phyloP scores from a whole-genome alignment of 2,329 filamentous ascomycete species.

The Penicillium sclerotigenum region DNA sequence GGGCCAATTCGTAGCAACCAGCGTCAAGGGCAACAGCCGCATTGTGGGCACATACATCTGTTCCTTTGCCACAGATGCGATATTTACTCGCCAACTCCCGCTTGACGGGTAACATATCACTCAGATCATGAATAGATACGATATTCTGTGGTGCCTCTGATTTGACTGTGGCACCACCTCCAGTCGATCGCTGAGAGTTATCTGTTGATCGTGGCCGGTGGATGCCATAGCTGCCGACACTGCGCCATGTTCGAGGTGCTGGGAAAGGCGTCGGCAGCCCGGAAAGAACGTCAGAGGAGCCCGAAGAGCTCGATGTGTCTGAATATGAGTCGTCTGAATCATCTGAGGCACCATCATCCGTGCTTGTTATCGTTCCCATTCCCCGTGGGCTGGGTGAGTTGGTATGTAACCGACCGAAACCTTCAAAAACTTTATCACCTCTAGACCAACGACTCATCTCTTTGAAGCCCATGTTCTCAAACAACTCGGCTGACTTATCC shows the following conservation, averaged over 20 bases:
- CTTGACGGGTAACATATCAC: conserved; percentile 72
- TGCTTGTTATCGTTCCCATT: conserved; percentile 41
- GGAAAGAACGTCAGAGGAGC: conserved; percentile 44
- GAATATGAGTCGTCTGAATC: conserved; percentile 55
- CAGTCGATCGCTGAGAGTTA: conserved; percentile 52
- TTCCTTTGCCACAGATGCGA: conserved; percentile 75
- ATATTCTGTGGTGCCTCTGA: conserved; percentile 59
- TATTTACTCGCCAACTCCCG: conserved; percentile 74
- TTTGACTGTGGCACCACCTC: conserved; percentile 54
- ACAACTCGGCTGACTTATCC: conserved; percentile 49
- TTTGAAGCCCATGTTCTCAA: conserved; percentile 48
- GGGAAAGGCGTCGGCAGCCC: conserved; percentile 49
- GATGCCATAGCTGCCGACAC: conserved; percentile 51
- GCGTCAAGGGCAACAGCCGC: conserved; percentile 70
- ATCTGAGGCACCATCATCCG: conserved; percentile 43
- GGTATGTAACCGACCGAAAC: conserved; percentile 59
- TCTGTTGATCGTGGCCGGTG: conserved; percentile 52
- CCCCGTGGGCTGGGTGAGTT: conserved; percentile 48
- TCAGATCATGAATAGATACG: conserved; percentile 69
- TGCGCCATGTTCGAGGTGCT: conserved; percentile 53
- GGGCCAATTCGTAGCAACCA: conserved; percentile 67
- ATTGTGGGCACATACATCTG: conserved; percentile 81
- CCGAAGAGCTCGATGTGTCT: conserved; percentile 56
- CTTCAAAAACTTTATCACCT: conserved; percentile 58
- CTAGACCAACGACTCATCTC: conserved; percentile 49